Conservation (phyloP, 768 basidiomycete genomes). For the Mycena galopus region DNA sequence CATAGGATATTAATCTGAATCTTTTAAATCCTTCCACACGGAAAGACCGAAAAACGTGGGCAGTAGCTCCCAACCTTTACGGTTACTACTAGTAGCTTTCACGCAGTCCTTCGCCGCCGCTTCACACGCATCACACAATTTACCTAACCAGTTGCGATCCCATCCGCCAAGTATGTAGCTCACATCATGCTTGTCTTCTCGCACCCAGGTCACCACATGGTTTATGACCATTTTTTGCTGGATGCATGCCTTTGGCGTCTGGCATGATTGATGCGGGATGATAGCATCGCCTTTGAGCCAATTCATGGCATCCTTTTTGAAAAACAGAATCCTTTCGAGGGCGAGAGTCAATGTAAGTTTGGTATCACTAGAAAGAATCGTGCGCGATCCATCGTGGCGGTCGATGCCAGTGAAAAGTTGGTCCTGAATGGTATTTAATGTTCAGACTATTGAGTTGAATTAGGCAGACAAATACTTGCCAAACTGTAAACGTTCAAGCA, state of each 20-base stretch:
- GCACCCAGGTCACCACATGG: not conserved
- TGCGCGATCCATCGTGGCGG: not conserved
- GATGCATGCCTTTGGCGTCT: not conserved
- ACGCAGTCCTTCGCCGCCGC: too few species aligned
- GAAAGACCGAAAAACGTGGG: too few species aligned
- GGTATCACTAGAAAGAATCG: not conserved
- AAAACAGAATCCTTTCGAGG: not conserved
- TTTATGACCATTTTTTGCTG: not conserved
- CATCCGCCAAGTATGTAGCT: too few species aligned
- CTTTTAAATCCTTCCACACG: too few species aligned
- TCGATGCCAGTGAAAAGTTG: not conserved
- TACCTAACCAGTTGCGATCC: too few species aligned
- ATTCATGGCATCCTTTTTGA: not conserved
- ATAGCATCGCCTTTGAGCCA: not conserved
- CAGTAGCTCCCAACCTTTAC: too few species aligned
- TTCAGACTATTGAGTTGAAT: not conserved
- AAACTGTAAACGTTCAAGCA: not conserved
- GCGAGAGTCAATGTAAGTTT: constrained; percentile 8
- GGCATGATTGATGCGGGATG: not conserved
- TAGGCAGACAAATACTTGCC: not conserved
- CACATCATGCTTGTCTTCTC: not conserved
- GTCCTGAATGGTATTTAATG: not conserved
- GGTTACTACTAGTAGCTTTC: too few species aligned
- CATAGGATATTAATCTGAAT: too few species aligned
- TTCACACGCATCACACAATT: too few species aligned